phyloP scores from a whole-genome alignment of 2,329 filamentous ascomycete species.

The Cladobotryum mycophilum region DNA sequence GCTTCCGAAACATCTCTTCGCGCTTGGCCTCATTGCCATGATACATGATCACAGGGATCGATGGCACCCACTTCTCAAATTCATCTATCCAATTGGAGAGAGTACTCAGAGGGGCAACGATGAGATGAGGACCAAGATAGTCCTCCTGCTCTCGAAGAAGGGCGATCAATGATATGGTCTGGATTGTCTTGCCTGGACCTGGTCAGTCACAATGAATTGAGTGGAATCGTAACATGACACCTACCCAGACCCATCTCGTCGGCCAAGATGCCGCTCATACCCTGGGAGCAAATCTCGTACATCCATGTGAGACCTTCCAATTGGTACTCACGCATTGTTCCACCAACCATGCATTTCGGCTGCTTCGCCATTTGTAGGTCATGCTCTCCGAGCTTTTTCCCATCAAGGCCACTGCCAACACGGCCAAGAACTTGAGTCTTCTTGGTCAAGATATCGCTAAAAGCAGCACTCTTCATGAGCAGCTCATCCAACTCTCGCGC shows the following conservation, averaged over 20 bases:
- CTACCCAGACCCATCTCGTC: constrained; percentile 84
- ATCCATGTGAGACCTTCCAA: constrained; percentile 94
- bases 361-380: constrained; percentile 77
- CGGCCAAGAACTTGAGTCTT: constrained; percentile 58
- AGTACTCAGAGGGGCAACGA: constrained; percentile 85
- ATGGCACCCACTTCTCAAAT: constrained; percentile 83
- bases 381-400: constrained; percentile 54
- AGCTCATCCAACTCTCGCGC: constrained; percentile 54
- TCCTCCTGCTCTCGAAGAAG: constrained; percentile 80
- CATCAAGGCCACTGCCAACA: constrained; percentile 55
- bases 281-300: constrained; percentile 72
- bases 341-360: constrained; percentile 76
- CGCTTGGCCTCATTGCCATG: constrained; percentile 77
- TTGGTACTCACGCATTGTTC: constrained; percentile 90
- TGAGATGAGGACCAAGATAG: constrained; percentile 79
- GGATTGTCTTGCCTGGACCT: constrained; percentile 71
- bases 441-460: constrained; percentile 56
- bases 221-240: constrained; percentile 11
- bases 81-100: constrained; percentile 95
- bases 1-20: constrained; percentile 65
- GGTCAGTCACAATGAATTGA: constrained; percentile 8
- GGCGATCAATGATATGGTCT: constrained; percentile 82
- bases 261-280: constrained; percentile 83
- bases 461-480: constrained; percentile 52
- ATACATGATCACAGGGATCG: constrained; percentile 83